Percentiles rank a stretch among this genome's conserved stretches.
phyloP scores from a whole-genome alignment of 208 protist genomes.

The Crithidia fasciculata region DNA sequence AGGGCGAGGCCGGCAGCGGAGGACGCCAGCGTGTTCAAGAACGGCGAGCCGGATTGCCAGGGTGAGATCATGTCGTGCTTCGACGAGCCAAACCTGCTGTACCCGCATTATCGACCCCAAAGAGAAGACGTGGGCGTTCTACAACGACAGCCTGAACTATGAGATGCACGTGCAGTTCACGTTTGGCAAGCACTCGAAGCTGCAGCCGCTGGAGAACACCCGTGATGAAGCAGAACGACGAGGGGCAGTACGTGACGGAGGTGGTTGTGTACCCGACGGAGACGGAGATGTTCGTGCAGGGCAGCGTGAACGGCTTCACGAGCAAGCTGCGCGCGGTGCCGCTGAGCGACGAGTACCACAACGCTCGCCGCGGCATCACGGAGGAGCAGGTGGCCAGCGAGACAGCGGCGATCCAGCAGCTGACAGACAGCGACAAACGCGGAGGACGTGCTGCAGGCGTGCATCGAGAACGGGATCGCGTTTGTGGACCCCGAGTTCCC shows the following conservation, averaged over 20 bases:
- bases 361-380: conserved; percentile 35
- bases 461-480: conserved; percentile 56
- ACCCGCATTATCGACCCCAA: conserved; percentile 69
- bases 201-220: conserved; percentile 67
- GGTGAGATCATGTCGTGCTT: conserved; percentile 79
- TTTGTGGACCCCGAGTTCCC: conserved; percentile 84
- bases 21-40: conserved; percentile 45
- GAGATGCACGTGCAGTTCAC: conserved; percentile 78
- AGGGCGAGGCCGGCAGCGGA: conserved; percentile 29
- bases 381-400: conserved; percentile 7
- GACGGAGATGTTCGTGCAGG: conserved; percentile 78
- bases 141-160: conserved; percentile 77
- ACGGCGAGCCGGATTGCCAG: conserved; percentile 63
- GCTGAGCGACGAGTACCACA: conserved; percentile 63
- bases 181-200: conserved; percentile 69
- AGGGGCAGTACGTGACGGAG: conserved; percentile 46
- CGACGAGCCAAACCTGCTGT: conserved; percentile 79
- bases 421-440: not conserved
- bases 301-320: conserved; percentile 64
- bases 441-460: conserved; percentile 45
- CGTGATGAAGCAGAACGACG: conserved; percentile 40
- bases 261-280: conserved; percentile 78
- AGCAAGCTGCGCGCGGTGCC: conserved; percentile 68
- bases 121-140: conserved; percentile 79
- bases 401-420: not conserved